phyloP scores from a whole-genome alignment of 208 protist species.

The Crithidia fasciculata region DNA sequence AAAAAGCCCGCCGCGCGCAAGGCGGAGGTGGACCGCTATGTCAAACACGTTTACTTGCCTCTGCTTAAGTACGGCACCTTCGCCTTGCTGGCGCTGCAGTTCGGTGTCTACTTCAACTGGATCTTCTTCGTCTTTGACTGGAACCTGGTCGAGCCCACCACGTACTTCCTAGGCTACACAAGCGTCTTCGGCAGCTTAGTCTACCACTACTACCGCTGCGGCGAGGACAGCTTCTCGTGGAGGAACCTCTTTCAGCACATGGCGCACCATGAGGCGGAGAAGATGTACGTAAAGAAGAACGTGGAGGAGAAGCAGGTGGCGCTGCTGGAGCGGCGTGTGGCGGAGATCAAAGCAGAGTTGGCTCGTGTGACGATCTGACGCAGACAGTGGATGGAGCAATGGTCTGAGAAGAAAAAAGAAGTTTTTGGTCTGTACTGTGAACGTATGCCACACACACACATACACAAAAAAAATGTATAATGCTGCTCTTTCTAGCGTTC shows the following conservation, averaged over 20 bases:
- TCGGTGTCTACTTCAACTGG: constrained; percentile 82
- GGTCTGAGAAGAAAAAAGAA: neutral
- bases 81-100: constrained; percentile 52
- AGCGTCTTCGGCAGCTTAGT: constrained; percentile 61
- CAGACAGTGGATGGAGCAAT: too few species aligned
- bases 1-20: constrained; percentile 19
- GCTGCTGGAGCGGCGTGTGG: constrained; percentile 38
- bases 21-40: constrained; percentile 47
- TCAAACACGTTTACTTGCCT: constrained; percentile 45
- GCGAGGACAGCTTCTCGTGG: constrained; percentile 59
- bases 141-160: constrained; percentile 88
- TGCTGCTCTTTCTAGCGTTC: neutral
- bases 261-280: constrained; percentile 28
- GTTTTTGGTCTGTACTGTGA: neutral
- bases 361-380: constrained; percentile 18
- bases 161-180: constrained; percentile 84
- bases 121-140: constrained; percentile 91
- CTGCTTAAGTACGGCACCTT: constrained; percentile 56
- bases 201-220: constrained; percentile 71
- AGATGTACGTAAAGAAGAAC: constrained; percentile 45
- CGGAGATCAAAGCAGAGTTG: constrained; percentile 42
- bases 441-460: too few species aligned
- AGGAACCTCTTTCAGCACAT: constrained; percentile 53
- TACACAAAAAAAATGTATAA: neutral
- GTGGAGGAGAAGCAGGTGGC: constrained; percentile 39